phyloP scores from a whole-genome alignment of 371 early-diverging fungal species.

The Rhizopus microsporus region DNA sequence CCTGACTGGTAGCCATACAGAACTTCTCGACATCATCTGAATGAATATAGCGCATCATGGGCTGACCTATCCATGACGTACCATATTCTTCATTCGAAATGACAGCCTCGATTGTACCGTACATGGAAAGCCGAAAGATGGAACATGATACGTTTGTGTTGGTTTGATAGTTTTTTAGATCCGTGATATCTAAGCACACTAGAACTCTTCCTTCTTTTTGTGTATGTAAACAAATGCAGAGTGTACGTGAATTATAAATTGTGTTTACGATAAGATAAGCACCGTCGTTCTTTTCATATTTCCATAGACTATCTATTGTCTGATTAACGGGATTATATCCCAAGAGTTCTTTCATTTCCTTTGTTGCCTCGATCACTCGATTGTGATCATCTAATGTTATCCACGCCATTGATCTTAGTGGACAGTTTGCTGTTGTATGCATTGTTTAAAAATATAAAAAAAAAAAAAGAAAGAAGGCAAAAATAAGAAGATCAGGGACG shows the following conservation, averaged over 20 bases:
- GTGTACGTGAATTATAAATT: slow-evolving; percentile 2
- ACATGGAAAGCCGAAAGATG: slow-evolving; percentile 23
- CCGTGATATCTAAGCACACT: slow-evolving; percentile 24
- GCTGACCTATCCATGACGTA: slow-evolving; percentile 18
- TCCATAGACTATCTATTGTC: slow-evolving; percentile 13
- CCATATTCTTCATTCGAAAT: slow-evolving; percentile 1
- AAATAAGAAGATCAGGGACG: slow-evolving; percentile 4
- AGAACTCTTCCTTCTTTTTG: slow-evolving; percentile 1
- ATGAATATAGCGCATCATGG: slow-evolving; percentile 31
- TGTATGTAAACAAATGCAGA: slow-evolving; percentile 18
- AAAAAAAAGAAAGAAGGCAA: slow-evolving; percentile 8
- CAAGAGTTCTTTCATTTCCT: slow-evolving; percentile 19
- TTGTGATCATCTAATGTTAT: slow-evolving; percentile 14
- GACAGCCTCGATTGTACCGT: slow-evolving; percentile 29
- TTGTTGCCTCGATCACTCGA: slow-evolving; percentile 9
- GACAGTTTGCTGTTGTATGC: slow-evolving; percentile 22
- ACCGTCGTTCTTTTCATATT: background rate
- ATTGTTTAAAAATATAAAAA: background rate
- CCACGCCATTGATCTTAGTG: slow-evolving; percentile 26
- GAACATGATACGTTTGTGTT: background rate
- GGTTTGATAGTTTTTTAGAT: slow-evolving; percentile 10
- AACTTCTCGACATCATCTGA: slow-evolving; percentile 24
- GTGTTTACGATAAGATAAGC: background rate
- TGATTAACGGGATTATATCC: slow-evolving; percentile 15
- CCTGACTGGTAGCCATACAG: slow-evolving; percentile 18